Evolutionary conservation across 129 eudicot species (phyloP).

Genomic region (Flaveria bidentis): DNA sequence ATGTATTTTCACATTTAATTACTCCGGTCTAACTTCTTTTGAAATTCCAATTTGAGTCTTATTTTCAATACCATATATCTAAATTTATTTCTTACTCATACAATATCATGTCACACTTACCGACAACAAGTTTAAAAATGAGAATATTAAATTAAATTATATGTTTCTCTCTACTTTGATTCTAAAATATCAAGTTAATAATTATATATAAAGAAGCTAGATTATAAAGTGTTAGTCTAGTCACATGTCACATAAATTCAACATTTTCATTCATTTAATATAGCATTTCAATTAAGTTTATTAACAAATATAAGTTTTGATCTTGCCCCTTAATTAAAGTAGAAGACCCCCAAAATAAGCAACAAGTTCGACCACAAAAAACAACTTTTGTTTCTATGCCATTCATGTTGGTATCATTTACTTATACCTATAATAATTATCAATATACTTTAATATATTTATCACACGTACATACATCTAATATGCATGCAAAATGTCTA

Average conservation of each 20-base stretch:
- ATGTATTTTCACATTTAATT: too few relatives aligned
- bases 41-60: too few relatives aligned
- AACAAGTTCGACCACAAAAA: constrained; percentile 19
- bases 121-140: too few relatives aligned
- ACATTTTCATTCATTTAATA: background rate
- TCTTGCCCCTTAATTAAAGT: constrained; percentile 4
- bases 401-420: constrained; percentile 22
- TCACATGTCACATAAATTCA: constrained; percentile 10
- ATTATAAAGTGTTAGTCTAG: background rate
- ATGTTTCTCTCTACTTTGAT: too few relatives aligned
- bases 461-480: constrained; percentile 1
- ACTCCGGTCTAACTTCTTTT: too few relatives aligned
- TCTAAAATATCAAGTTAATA: too few relatives aligned
- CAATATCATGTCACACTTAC: too few relatives aligned
- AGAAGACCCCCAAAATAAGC: constrained; percentile 3
- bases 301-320: constrained; percentile 2
- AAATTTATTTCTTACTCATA: too few relatives aligned
- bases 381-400: constrained; percentile 32
- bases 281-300: constrained; percentile 8
- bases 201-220: background rate
- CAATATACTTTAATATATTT: background rate
- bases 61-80: too few relatives aligned
- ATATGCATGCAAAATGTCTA: constrained; percentile 21
- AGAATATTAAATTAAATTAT: too few relatives aligned
- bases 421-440: background rate